Evolutionary conservation across 1,284 basidiomycete genomes (phyloP), one percentile per base, ranked within the genome.

Genomic region (Fistulina hepatica): DNA sequence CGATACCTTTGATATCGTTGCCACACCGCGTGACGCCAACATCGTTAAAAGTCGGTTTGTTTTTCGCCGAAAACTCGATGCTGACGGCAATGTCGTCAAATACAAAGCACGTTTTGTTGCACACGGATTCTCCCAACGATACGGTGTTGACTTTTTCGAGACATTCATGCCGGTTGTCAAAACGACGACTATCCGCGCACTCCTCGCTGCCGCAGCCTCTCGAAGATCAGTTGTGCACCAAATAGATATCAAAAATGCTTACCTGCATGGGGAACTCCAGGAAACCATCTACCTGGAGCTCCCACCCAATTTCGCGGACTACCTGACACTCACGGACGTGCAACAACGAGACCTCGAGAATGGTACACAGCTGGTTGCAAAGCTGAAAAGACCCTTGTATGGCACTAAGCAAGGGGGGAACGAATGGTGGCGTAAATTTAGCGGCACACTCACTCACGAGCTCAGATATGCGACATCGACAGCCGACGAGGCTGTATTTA

Each of bases 231-330:
- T 53, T 16, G 34, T 55, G 1, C 39, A 51, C 6, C 47, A 48
- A 26, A 36, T 60, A 2, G 60, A 48, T 35, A 45, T 69, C 0
- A 54, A 53, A 9, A 52, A 50, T 0, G 55, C 55, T 0, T 65
- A 56, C 42, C 53, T 65, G 1, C 58, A 64, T 41, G 53, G 47
- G 0, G 41, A 46, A 1, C 50, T 66, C 2, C 47, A 60, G 12
- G 59, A 67, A 31, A 52, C 59, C 15, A 52, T 65, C 12, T 64
- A 58, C 31, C 63, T 65, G 60, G 21, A 32, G 0, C 56, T 60
- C 21, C 59, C 54, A 0, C 38, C 53, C 0, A 54, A 54, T 0
- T 63, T 44, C 33, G 30, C 51, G 2, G 48, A 60, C n/a, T 34
- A 23, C 20, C 19, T 21, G 19, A 34, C 33, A 23, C 17, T 34